Evolutionary conservation across 2,329 filamentous ascomycete species (phyloP), one percentile per base, ranked within the genome.

Genomic region (Phyllosticta capitalensis): DNA sequence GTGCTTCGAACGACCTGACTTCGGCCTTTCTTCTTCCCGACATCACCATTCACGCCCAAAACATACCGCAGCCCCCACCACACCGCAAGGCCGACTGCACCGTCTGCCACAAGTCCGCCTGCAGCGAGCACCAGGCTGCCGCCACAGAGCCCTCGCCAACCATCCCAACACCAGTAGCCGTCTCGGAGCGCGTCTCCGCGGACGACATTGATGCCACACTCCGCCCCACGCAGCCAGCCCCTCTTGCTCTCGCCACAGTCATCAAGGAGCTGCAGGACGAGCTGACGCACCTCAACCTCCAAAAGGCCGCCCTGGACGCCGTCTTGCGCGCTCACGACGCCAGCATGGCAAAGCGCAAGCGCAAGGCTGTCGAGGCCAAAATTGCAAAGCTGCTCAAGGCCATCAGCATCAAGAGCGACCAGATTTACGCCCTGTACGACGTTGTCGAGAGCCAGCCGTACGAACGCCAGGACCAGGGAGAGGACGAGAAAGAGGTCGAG

Each of bases 211-310:
- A 84, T 56, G 80, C 80, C 0, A 86, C 83, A 0, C 69, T 85
- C 53, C 81, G 83, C 0, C 83, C 78, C 1, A 67, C 86, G 1
- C 86, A 89, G 67, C 76, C 83, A 1, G 90, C 90, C 0, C 84
- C 82, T 4, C 74, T 86, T 51, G 90, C 90, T 9, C 82, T 96
- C 22, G 87, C 88, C 7, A 83, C 86, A n/a, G 88, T 95, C 21
- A 86, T 95, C 70, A 94, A 95, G 73, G 82, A 85, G 7, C 77
- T 95, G 3, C 80, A 89, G 65, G 90, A 95, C 69, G 91, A 96
- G 71, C 81, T 92, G 52, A 80, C 81, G 12, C 89, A 95, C 69
- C 75, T 95, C 57, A 87, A 89, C 72, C 79, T 87, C 64, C 81
- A 87, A 66, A 80, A 91, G n/a, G 76, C 81, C 0, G 76, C 76